Evolutionary conservation across 768 basidiomycete species (phyloP).

Genomic region (Lyophyllum semitale): DNA sequence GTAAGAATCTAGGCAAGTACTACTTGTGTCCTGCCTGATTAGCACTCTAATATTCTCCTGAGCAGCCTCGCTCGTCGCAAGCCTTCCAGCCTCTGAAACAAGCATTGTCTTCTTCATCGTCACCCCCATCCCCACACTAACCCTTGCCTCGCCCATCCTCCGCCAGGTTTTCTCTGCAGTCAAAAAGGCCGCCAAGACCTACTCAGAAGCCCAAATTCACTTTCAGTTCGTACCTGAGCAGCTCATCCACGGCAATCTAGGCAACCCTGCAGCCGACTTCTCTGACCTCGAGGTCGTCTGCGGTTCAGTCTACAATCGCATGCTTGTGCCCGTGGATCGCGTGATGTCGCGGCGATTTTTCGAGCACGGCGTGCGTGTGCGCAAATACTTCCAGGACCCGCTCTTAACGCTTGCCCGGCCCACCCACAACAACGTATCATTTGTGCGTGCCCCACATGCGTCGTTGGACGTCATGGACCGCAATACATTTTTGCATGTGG

Average conservation of each 20-base stretch:
- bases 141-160: constrained; percentile 65
- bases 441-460: constrained; percentile 34
- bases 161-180: constrained; percentile 68
- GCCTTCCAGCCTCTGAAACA: constrained; percentile 35
- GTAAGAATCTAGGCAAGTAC: constrained; percentile 61
- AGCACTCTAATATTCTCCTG: constrained; percentile 1
- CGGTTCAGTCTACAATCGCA: constrained; percentile 71
- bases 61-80: constrained; percentile 52
- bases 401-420: constrained; percentile 64
- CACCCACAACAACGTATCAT: constrained; percentile 36
- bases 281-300: constrained; percentile 53
- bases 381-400: constrained; percentile 63
- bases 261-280: constrained; percentile 41
- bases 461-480: constrained; percentile 47
- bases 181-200: constrained; percentile 54
- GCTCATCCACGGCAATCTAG: constrained; percentile 49
- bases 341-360: constrained; percentile 55
- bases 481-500: constrained; percentile 70
- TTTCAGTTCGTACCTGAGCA: constrained; percentile 78
- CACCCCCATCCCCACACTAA: constrained; percentile 60
- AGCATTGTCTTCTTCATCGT: constrained; percentile 71
- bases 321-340: constrained; percentile 61
- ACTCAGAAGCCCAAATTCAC: constrained; percentile 52
- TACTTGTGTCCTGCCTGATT: background rate
- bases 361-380: constrained; percentile 37